phyloP scores from a whole-genome alignment of 2,329 filamentous ascomycete genomes.

The Fusarium sacchari region DNA sequence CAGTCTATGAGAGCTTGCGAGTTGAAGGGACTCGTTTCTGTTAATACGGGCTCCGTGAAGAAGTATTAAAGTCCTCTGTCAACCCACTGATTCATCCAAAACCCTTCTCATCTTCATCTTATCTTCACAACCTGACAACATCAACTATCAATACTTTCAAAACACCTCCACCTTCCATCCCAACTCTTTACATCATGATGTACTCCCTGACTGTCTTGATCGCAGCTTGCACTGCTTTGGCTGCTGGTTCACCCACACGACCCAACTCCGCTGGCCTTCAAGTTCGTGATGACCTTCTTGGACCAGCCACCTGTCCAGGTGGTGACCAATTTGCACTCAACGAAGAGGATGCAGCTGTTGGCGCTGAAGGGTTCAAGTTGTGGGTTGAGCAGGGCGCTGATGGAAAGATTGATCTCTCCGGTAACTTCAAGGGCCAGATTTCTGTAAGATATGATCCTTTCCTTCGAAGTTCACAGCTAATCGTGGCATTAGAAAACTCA shows the following conservation, averaged over 20 bases:
- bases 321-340: background rate
- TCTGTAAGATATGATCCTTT: background rate
- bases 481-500: background rate
- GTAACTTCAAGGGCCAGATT: background rate
- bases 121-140: fast-evolving
- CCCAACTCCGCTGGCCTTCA: background rate
- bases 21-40: background rate
- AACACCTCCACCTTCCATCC: background rate
- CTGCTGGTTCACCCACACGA: background rate
- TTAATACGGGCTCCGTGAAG: fast-evolving
- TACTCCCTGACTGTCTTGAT: background rate
- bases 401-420: background rate
- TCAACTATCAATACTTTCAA: background rate
- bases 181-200: background rate
- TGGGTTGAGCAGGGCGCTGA: background rate
- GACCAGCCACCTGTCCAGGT: background rate
- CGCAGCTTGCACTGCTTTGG: background rate
- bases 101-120: background rate
- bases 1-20: fast-evolving
- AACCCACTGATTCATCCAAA: background rate
- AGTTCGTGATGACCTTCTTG: background rate
- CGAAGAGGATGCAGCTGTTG: background rate
- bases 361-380: background rate
- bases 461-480: fast-evolving
- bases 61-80: background rate